Conservation (phyloP, 192 early-diverging fungal genomes). For the Ambispora gerdemannii region DNA sequence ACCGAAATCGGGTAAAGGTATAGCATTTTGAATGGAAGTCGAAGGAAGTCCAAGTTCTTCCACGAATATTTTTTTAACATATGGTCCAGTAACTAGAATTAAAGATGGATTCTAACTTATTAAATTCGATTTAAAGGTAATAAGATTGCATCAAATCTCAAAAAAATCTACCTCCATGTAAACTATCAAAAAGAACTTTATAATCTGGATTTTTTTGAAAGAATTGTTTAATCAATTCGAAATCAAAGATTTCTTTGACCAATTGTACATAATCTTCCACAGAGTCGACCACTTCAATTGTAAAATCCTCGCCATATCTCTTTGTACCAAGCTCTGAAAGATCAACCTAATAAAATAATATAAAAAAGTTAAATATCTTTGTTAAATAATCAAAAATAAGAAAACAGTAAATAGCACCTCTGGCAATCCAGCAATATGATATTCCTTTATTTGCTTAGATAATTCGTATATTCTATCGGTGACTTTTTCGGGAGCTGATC, state of each 20-base stretch:
- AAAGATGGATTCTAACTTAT: conserved; percentile 20
- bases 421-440: conserved; percentile 59
- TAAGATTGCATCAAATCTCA: too few species aligned
- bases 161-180: conserved; percentile 82
- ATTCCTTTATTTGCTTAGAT: conserved; percentile 69
- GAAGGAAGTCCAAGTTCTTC: conserved; percentile 84
- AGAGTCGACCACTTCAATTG: conserved; percentile 85
- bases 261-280: conserved; percentile 84
- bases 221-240: conserved; percentile 79
- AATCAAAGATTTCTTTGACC: conserved; percentile 91
- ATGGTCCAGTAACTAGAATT: conserved; percentile 88
- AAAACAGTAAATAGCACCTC: too few species aligned
- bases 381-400: too few species aligned
- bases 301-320: conserved; percentile 56
- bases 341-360: conserved; percentile 54
- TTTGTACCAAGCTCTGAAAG: conserved; percentile 66
- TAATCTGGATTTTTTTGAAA: conserved; percentile 67
- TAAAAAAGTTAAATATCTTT: too few species aligned
- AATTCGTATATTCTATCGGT: conserved; percentile 90
- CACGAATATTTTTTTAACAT: conserved; percentile 80
- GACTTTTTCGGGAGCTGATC: conserved; percentile 92
- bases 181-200: conserved; percentile 88
- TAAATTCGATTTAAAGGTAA: too few species aligned
- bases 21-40: conserved; percentile 76
- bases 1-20: conserved; percentile 87